Conservation (phyloP, 2,329 filamentous ascomycete genomes). For the Aspergillus sergii region DNA sequence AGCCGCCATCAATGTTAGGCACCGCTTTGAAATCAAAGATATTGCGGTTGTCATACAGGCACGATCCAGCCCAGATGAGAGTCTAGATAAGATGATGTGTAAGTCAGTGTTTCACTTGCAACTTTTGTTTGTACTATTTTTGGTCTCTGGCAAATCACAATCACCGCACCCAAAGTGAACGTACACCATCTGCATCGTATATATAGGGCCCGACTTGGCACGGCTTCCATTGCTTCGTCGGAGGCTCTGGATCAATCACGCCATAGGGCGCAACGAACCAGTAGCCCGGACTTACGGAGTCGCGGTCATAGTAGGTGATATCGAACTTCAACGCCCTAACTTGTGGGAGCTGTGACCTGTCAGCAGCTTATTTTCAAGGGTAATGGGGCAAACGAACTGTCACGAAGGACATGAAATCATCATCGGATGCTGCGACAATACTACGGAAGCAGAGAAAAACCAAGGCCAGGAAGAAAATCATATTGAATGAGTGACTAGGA, state of each 20-base stretch:
- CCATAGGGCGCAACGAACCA: constrained; percentile 53
- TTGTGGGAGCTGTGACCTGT: constrained; percentile 26
- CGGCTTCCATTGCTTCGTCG: constrained; percentile 37
- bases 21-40: constrained; percentile 52
- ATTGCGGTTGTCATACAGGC: constrained; percentile 50
- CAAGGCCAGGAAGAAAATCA: constrained; percentile 28
- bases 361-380: not conserved
- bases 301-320: constrained; percentile 30
- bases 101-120: not conserved
- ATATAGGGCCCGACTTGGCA: constrained; percentile 53
- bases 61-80: constrained; percentile 54
- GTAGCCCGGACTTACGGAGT: constrained; percentile 45
- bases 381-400: constrained; percentile 26
- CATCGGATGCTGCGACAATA: constrained; percentile 27
- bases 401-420: constrained; percentile 40
- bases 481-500: constrained; percentile 34
- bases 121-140: not conserved
- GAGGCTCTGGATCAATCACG: constrained; percentile 24
- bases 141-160: constrained; percentile 4
- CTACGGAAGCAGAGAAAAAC: constrained; percentile 27
- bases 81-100: constrained; percentile 15
- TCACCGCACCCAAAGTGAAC: constrained; percentile 10
- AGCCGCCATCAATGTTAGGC: constrained; percentile 44
- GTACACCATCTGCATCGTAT: constrained; percentile 51
- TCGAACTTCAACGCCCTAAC: constrained; percentile 30